Evolutionary conservation across 768 basidiomycete species (phyloP), one percentile per base, ranked within the genome.

Genomic region (Tylopilus subfusipes): DNA sequence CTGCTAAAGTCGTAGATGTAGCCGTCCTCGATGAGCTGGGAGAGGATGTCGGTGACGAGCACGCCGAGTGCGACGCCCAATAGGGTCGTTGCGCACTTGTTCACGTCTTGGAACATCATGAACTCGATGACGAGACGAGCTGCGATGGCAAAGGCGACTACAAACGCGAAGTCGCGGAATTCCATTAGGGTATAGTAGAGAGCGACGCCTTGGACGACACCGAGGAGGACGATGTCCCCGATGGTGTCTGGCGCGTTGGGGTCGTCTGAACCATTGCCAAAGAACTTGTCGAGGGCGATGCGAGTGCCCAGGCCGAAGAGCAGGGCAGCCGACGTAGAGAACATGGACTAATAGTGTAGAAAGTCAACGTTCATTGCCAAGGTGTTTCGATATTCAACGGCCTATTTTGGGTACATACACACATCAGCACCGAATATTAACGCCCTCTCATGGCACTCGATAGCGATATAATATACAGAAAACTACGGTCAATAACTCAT

Each of bases 221-320:
- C 89, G 48, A 80, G 71, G 53, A 92, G 81, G 65, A 90, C 71
- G 62, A 78, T 76, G 63, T 87, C 81, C 55, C 79, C 79, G 39
- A 85, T 68, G 60, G 80, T 71, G 21, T 66, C 62, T 1, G 66
- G 62, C 4, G 22, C 19, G 43, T 34, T 63, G 33, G 59, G 59
- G 47, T 75, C 77, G 47, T 72, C 72, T 19, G 62, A 55, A 58
- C 27, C 68, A 54, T 74, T 74, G 58, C 72, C 73, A 57, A 76
- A 81, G 58, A 82, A 70, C 56, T 77, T 75, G 72, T 88, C 84
- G 60, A 88, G 72, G 50, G 83, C 69, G 52, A 91, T 81, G 56
- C 89, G 87, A 45, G 84, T 83, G 60, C 86, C 85, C 59, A 90
- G 78, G 52, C 88, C 88, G 56, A 88, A 74, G 59, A 90, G 78